These are phyloP conservation scores for Coleophoma crateriformis DNA, from an alignment of 2,329 filamentous ascomycete species.

Conservation along the genomic window DNA sequence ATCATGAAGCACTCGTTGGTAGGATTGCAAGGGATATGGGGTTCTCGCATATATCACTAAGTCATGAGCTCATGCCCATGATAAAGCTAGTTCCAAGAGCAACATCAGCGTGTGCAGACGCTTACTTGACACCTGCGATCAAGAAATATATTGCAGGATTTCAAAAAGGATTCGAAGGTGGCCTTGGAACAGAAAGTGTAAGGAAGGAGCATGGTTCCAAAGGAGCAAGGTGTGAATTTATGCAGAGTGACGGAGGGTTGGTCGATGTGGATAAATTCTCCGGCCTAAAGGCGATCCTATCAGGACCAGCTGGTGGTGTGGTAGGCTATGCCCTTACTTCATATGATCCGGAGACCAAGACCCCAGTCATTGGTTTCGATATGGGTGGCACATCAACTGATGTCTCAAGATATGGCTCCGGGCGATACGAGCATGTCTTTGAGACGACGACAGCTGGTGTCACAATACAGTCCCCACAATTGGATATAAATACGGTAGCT, in stretches of 20 bases:
- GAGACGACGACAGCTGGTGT: conserved; percentile 93
- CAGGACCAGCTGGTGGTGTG: conserved; percentile 87
- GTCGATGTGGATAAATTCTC: conserved; percentile 77
- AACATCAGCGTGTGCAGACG: conserved; percentile 68
- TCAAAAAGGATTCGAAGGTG: conserved; percentile 73
- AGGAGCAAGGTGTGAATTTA: conserved; percentile 85
- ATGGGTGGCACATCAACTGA: conserved; percentile 95
- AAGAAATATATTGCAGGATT: conserved; percentile 71
- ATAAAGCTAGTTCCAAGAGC: conserved; percentile 68
- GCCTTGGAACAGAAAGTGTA: conserved; percentile 71
- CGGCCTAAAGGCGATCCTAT: conserved; percentile 77
- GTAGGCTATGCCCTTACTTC: conserved; percentile 90
- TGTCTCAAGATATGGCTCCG: conserved; percentile 79
- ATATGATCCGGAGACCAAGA: conserved; percentile 77
- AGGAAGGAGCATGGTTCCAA: conserved; percentile 57
- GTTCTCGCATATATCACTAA: conserved; percentile 76
- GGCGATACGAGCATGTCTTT: conserved; percentile 87
- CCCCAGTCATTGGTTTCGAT: conserved; percentile 88
- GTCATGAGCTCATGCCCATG: conserved; percentile 76
- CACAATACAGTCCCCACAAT: conserved; percentile 84
- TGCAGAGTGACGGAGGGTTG: conserved; percentile 66
- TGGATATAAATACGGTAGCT: conserved; percentile 93
- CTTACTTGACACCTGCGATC: conserved; percentile 68
- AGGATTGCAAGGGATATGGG: conserved; percentile 74
- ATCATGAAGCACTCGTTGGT: conserved; percentile 76